Base-by-base conservation (phyloP, 2,329 filamentous ascomycete species). In the Akanthomyces muscarius region DNA sequence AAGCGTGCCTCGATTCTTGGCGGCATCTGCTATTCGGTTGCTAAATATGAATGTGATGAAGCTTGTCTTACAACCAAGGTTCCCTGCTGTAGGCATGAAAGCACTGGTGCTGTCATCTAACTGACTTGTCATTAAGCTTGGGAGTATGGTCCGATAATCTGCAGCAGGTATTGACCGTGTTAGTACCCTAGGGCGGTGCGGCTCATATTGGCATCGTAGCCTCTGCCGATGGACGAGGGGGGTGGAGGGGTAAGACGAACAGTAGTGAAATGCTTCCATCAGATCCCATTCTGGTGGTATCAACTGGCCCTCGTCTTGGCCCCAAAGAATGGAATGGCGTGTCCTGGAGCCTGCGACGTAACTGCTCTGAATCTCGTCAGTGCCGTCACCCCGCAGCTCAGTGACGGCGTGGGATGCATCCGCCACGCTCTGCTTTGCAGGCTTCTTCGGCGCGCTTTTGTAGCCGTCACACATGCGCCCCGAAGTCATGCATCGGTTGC, bases 401-500 rank as follows among this genome's bases (percentile, higher is more conserved):
- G 18, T 25, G 33, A 38, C 0, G 13, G 5, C 6, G 13, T 47
- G 30, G 10, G 56, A 28, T n/a, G 16, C 33, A 25, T 23, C 13
- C 6, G 33, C 5, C 21, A 18, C 47, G 21, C 16, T 51, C 25
- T 52, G 47, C 38, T 44, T 44, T 23, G 57, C 5, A 21, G 47
- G 36, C 23, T 51, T 60, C 23, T 42, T 42, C 7, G 47, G 47
- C 18, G 36, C 47, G 14, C 16, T 48, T 33, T 52, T 60, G 18
- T 60, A 60, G 10, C 57, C 57, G 23, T 60, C 57, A 44, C 57
- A 60, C 57, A 60, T 60, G 47, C 57, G 57, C 11, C 57, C 57
- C n/a, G 57, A 60, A 38, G 36, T 60, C 47, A 60, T 60, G 57
- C 57, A 60, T 21, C 57, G 47, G 11, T 60, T 60, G 25, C 57